Base-by-base conservation (phyloP, 306 rosid genomes). In the Vigna reflexopilosa region DNA sequence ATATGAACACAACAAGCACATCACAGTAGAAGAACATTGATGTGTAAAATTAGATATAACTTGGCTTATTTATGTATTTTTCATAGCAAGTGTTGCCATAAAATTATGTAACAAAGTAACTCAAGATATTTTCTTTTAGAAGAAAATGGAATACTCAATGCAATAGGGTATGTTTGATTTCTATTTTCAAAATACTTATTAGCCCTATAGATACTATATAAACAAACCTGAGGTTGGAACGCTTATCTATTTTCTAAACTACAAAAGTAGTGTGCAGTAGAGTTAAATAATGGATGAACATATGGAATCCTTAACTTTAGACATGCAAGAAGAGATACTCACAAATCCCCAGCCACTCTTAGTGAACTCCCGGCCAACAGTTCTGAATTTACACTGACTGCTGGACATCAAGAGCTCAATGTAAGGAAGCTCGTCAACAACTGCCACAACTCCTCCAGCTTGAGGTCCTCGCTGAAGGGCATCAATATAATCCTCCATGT, bases 261-360 rank as follows among this genome's bases (percentile, higher is more conserved):
- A 14, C 17, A 73, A 32, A 32, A 56, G 24, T 10, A 22, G 19
- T 17, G 4, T 10, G 9, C 26, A 17, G 11, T 22, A 17, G 3
- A 54, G 19, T n/a, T 52, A 52, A 73, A n/a, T 19, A 26, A 26
- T 26, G 28, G 28, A 50, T 67, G 4, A 64, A 49, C 56, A 20
- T 42, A 17, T 15, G 16, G 44, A 70, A 77, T 17, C 36, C 62
- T 36, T 28, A 68, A 42, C 61, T 54, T 47, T 9, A 20, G 20
- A 85, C 9, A 30, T 28, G 63, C 8, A 38, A 52, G 30, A 54
- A 34, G 24, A 78, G 78, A 13, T 83, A 90, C 98, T 90, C 80
- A 93, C 98, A 80, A 85, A 93, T 85, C 98, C 93, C 97, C 91
- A 91, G 78, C 98, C 97, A 72, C 96, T 87, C 81, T 87, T 93